Conservation (phyloP, 441 rosid genomes). For the Eruca vesicaria region DNA sequence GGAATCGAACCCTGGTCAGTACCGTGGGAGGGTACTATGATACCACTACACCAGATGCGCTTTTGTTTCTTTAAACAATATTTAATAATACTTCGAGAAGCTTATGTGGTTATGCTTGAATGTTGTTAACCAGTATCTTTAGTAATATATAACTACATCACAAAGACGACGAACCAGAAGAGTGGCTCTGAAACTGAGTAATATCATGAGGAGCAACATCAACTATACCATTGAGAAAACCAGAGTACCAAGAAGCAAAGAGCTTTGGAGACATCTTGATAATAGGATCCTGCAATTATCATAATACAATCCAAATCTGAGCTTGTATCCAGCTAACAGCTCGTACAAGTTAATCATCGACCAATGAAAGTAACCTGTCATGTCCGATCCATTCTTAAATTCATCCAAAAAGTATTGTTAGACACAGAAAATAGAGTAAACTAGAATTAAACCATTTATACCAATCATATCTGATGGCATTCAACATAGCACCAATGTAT, state of each 20-base stretch:
- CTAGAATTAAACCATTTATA: background rate
- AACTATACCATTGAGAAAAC: conserved; percentile 46
- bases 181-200: background rate
- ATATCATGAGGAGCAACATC: background rate
- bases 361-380: conserved; percentile 60
- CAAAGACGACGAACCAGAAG: conserved; percentile 15
- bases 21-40: conserved; percentile 99
- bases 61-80: background rate
- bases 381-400: conserved; percentile 38
- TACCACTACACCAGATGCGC: conserved; percentile 99
- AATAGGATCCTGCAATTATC: conserved; percentile 33
- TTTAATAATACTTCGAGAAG: background rate
- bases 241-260: conserved; percentile 62
- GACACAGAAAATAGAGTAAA: background rate
- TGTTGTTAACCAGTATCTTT: background rate
- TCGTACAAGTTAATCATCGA: conserved; percentile 61
- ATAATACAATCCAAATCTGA: conserved; percentile 47
- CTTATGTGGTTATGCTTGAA: background rate
- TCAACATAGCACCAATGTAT: background rate
- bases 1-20: conserved; percentile 99
- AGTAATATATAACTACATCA: background rate
- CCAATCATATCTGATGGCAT: conserved; percentile 38
- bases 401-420: background rate
- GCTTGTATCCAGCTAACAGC: conserved; percentile 41
- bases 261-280: conserved; percentile 49